Percentiles rank a stretch among this genome's conserved stretches.
These are phyloP conservation scores for Teratosphaeriaceae sp. DNA, from an alignment of 2,329 filamentous ascomycete species.

Conservation along the genomic window DNA sequence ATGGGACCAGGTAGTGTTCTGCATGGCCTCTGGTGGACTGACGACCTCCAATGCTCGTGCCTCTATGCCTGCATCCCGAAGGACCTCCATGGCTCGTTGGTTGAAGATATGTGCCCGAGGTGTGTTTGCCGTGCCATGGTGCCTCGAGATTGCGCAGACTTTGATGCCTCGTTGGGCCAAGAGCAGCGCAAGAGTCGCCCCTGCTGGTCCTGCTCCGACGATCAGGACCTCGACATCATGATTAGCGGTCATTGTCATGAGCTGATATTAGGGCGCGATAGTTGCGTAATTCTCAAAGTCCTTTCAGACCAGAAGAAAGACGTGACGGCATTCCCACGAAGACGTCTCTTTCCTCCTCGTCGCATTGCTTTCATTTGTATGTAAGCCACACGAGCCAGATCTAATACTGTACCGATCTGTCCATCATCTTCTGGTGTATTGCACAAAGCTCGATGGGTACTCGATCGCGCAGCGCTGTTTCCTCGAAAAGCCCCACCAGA, in stretches of 20 bases:
- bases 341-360: too few relatives aligned
- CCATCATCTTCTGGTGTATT: background rate
- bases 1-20: slow-evolving; percentile 32
- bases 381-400: too few relatives aligned
- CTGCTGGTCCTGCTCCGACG: slow-evolving; percentile 15
- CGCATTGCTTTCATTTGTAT: too few relatives aligned
- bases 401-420: too few relatives aligned
- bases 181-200: slow-evolving; percentile 11
- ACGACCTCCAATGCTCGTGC: slow-evolving; percentile 22
- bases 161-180: slow-evolving; percentile 25
- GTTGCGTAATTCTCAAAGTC: too few relatives aligned
- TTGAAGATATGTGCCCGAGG: slow-evolving; percentile 56
- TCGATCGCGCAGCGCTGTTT: too few relatives aligned
- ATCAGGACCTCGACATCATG: slow-evolving; percentile 10
- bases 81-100: slow-evolving; percentile 39
- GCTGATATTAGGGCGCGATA: too few relatives aligned
- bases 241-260: background rate
- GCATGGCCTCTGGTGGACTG: slow-evolving; percentile 24
- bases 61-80: slow-evolving; percentile 35
- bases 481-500: background rate
- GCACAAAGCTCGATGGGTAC: too few relatives aligned
- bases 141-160: slow-evolving; percentile 45
- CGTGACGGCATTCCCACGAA: too few relatives aligned
- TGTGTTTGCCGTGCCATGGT: slow-evolving; percentile 46
- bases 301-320: too few relatives aligned